Evolutionary conservation across 2,329 filamentous ascomycete species (phyloP), one percentile per base, ranked within the genome.

Genomic region (Alternaria sp.): DNA sequence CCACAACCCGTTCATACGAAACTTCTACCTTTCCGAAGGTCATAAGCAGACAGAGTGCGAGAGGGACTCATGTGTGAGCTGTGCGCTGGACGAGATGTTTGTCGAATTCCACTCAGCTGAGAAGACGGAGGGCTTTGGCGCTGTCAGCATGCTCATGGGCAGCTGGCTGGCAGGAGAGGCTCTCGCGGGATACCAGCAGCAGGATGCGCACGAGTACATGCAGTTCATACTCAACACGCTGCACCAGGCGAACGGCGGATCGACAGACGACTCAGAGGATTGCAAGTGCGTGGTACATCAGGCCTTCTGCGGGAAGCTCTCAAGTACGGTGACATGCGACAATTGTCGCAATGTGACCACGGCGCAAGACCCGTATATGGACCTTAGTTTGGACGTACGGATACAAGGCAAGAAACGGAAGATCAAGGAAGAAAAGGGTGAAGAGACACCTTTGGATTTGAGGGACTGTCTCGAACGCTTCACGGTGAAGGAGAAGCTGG

Each of bases 141-240:
- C 94, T 1, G 91, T 96, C 9, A 93, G 93, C 73, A 93, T 98
- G 75, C 86, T 98, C 47, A 90, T 93, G 61, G 93, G 91, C 11
- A 94, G 94, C 75, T 97, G 94, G 93, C 92, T 94, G 70, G 93
- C 91, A 5, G 91, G 93, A 78, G 83, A 83, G 77, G 77, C 80
- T 17, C 74, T 85, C 21, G 93, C 95, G 2, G 96, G 94, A 11
- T 97, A 96, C 73, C 93, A 94, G 73, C 95, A 98, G 80, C 95
- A 98, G 82, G 95, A 98, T 76, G 95, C 95, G 1, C 95, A 98
- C 77, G 95, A 98, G 78, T 98, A 97, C 81, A 96, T 97, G 79
- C 93, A 97, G 77, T 97, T 97, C 75, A 87, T 98, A 32, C 91
- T 96, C 36, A 95, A 97, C 81, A 92, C 96, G 72, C 85, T 99